phyloP scores from a whole-genome alignment of 306 rosid genomes.

The Castanopsis chinensis region DNA sequence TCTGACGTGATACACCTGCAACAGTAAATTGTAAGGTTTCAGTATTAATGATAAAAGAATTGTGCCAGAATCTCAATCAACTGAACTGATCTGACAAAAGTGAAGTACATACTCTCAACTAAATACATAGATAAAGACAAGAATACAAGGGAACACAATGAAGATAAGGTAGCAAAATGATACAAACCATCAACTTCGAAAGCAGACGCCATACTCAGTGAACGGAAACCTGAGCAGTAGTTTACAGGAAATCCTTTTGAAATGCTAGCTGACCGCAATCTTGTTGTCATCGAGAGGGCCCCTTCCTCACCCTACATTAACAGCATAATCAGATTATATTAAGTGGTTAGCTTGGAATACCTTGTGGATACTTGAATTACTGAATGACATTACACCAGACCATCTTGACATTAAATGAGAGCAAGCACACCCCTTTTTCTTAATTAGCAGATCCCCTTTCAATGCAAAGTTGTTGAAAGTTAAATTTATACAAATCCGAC shows the following conservation, averaged over 20 bases:
- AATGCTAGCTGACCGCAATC: slow-evolving; percentile 58
- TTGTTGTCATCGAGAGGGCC: slow-evolving; percentile 93
- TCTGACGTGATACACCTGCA: slow-evolving; percentile 87
- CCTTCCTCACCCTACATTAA: slow-evolving; percentile 90
- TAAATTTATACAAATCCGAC: slow-evolving; percentile 7
- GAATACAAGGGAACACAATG: neutral
- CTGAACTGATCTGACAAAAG: slow-evolving; percentile 8
- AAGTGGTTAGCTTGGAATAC: slow-evolving; percentile 15
- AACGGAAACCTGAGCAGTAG: slow-evolving; percentile 87
- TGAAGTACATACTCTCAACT: neutral
- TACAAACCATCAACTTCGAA: slow-evolving; percentile 65
- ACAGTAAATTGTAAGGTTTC: slow-evolving; percentile 25
- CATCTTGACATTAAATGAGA: slow-evolving; percentile 15
- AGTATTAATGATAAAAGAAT: slow-evolving; percentile 3
- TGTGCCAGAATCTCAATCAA: slow-evolving; percentile 16
- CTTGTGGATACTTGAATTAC: neutral
- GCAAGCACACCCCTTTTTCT: slow-evolving; percentile 4
- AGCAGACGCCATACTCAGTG: slow-evolving; percentile 44
- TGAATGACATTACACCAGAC: neutral
- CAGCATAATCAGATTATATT: slow-evolving; percentile 24
- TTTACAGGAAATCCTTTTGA: slow-evolving; percentile 84
- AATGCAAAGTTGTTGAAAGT: neutral
- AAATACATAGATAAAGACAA: neutral
- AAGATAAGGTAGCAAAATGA: slow-evolving; percentile 20
- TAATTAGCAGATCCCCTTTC: slow-evolving; percentile 5